Evolutionary conservation across 345 rosid genomes (phyloP), one percentile per base, ranked within the genome.

Genomic region (Microcos paniculata): DNA sequence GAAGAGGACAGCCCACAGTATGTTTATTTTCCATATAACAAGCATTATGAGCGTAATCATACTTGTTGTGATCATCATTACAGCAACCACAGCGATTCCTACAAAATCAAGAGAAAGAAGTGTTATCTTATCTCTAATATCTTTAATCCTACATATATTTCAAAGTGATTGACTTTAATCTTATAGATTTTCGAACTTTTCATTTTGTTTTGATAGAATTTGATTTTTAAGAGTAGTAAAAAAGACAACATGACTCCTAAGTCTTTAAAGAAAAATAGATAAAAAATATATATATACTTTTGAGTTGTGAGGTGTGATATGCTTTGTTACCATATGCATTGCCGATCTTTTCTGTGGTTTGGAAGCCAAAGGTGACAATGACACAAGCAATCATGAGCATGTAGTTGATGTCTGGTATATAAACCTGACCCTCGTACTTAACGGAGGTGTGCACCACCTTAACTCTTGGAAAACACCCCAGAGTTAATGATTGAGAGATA

Each of bases 251-350:
- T n/a, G n/a, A n/a, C n/a, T n/a, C n/a, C n/a, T n/a, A n/a, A n/a
- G n/a, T n/a, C n/a, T n/a, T n/a, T n/a, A n/a, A n/a, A n/a, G n/a
- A n/a, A n/a, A n/a, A n/a, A n/a, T n/a, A n/a, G n/a, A n/a, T n/a
- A n/a, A n/a, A n/a, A n/a, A n/a, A n/a, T n/a, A n/a, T n/a, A n/a
- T n/a, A n/a, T n/a, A 3, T 35, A 10, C 11, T 13, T 14, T 14
- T 14, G 26, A 30, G 33, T 18, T 18, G 6, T 6, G n/a, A 23
- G 56, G 13, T 12, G 49, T 14, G 11, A 46, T n/a, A n/a, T n/a
- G n/a, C n/a, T n/a, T n/a, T n/a, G n/a, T 76, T 72, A 86, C 98
- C 98, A n/a, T 90, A 92, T 15, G 98, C 97, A 14, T 92, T 63
- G 2, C 97, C 97, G 3, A 94, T 91, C 64, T 87, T 85, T 10